Evolutionary conservation across 768 basidiomycete genomes (phyloP), one percentile per base, ranked within the genome.

Genomic region (Suillus discolor): DNA sequence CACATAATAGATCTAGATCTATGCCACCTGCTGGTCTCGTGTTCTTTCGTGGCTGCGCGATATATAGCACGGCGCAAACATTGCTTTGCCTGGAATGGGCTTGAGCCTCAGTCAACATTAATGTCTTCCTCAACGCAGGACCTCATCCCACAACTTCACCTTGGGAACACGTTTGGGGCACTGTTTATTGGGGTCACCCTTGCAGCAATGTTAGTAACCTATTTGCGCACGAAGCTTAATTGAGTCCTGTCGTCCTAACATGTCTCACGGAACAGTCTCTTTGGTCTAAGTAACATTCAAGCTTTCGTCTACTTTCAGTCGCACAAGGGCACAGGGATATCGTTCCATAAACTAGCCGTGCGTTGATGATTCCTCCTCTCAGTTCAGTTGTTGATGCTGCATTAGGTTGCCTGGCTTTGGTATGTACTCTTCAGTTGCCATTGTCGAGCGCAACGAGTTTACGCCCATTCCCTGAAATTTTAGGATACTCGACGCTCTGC

Each of bases 381-480:
- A n/a, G 20, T n/a, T 36, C 34, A 57, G 20, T n/a, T 13, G 12
- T 36, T 38, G 36, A 36, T 15, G 15, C n/a, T 57, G 23, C 34
- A 57, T 57, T 23, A 57, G 57, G 57, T 57, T 7, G n/a, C 20
- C 57, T 57, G 13, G 36, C 57, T 57, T 38, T 57, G 57, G 57
- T 57, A 23, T 36, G 34, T 23, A 31, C 13, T 15, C 11, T 57
- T 7, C 4, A 15, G n/a, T 38, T 8, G 12, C 13, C 13, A 23
- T 57, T 13, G 13, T 36, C 13, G 36, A 57, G 13, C 36, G 11
- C 6, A 8, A 13, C n/a, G 36, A 38, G 55, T n/a, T 36, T n/a
- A n/a, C 12, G 4, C 34, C 36, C 13, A n/a, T 38, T 3, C 12
- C 20, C 3, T 57, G n/a, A 38, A 36, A 38, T 23, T 23, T 23